A percentile compares a stretch with the other conserved stretches of the same genome.
Evolutionary conservation across 495 filamentous ascomycete genomes (phyloP).

Genomic region (Daldinia caldariorum): DNA sequence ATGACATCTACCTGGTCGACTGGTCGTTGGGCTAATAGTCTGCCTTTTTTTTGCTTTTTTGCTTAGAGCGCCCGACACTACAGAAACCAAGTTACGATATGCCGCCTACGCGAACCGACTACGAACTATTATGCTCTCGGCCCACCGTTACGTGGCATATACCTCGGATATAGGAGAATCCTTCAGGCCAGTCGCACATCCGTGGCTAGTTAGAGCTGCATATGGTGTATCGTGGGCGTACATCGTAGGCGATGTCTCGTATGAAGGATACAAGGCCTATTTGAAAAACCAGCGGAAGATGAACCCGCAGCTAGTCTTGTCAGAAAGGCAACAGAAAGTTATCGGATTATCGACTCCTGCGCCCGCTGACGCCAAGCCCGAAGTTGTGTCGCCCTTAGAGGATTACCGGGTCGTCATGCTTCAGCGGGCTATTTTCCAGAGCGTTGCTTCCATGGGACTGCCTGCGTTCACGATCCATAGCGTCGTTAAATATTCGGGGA

Average conservation of each 20-base stretch:
- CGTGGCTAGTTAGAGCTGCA: slow-evolving; percentile 77
- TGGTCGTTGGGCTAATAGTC: slow-evolving; percentile 17
- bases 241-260: slow-evolving; percentile 84
- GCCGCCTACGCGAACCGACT: slow-evolving; percentile 89
- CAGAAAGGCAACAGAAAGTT: slow-evolving; percentile 51
- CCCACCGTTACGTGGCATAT: slow-evolving; percentile 97
- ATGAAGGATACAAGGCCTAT: slow-evolving; percentile 97
- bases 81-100: slow-evolving; percentile 85
- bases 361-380: slow-evolving; percentile 45
- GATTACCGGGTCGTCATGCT: slow-evolving; percentile 93
- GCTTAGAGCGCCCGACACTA: slow-evolving; percentile 77
- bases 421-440: slow-evolving; percentile 89
- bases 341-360: slow-evolving; percentile 47
- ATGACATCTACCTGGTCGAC: slow-evolving; percentile 14
- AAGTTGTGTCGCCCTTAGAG: slow-evolving; percentile 78
- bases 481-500: slow-evolving; percentile 85
- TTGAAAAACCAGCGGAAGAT: slow-evolving; percentile 74
- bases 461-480: slow-evolving; percentile 96
- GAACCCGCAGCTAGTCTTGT: slow-evolving; percentile 60
- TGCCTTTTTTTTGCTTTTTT: slow-evolving; percentile 9
- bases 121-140: slow-evolving; percentile 87
- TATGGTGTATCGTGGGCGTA: slow-evolving; percentile 96
- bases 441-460: slow-evolving; percentile 88
- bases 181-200: slow-evolving; percentile 92
- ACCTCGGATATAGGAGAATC: slow-evolving; percentile 97